phyloP scores from a whole-genome alignment of 495 filamentous ascomycete genomes.

The Bacidia gigantensis region DNA sequence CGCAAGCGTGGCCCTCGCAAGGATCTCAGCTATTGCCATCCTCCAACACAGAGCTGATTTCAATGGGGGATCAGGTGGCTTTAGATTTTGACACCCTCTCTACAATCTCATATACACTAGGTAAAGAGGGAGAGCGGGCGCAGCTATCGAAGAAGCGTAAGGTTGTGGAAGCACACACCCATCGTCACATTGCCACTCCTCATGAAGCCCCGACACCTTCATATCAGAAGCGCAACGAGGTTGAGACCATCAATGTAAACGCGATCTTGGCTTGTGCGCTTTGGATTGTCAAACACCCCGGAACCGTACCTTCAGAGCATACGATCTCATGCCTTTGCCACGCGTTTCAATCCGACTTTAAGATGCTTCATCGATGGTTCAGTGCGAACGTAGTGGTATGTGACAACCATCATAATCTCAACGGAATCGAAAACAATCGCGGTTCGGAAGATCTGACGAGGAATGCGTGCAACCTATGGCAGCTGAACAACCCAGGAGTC shows the following conservation, averaged over 20 bases:
- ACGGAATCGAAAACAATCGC: too few relatives aligned
- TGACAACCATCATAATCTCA: not conserved
- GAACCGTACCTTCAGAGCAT: not conserved
- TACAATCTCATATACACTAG: too few relatives aligned
- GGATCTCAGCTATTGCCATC: too few relatives aligned
- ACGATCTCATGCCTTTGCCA: not conserved
- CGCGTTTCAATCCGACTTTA: not conserved
- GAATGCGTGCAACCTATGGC: not conserved
- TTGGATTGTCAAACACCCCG: not conserved
- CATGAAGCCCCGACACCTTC: too few relatives aligned
- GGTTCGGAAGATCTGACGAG: not conserved
- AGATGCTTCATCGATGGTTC: not conserved
- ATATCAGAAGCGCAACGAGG: not conserved
- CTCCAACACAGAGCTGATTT: too few relatives aligned
- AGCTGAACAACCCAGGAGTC: not conserved
- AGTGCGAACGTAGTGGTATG: not conserved
- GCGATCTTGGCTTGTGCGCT: not conserved
- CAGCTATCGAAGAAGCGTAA: too few relatives aligned
- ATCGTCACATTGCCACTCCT: not conserved
- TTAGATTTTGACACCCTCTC: too few relatives aligned
- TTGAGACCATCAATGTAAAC: not conserved
- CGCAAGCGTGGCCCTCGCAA: too few relatives aligned
- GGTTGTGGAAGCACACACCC: too few relatives aligned
- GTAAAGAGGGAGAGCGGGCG: too few relatives aligned
- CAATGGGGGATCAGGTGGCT: too few relatives aligned